Percentiles rank a stretch among this genome's conserved stretches.
Conservation (phyloP, 2,329 filamentous ascomycete species). For the Microdochium bolleyi region DNA sequence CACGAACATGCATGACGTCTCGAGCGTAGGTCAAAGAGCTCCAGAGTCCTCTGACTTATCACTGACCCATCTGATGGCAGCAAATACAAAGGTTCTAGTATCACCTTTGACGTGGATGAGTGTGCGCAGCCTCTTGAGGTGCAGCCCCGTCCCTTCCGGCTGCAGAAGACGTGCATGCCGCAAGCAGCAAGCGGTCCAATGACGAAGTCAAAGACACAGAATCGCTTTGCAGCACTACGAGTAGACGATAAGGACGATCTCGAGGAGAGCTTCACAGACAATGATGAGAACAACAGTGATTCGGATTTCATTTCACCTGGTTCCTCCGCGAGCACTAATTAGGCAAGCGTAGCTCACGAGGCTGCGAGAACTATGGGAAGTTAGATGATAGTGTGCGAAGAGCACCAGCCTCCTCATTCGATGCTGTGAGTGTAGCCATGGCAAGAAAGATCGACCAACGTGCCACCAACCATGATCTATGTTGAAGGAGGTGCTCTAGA, state of each 20-base stretch:
- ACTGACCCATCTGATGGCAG: constrained; percentile 24
- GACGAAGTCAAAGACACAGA: constrained; percentile 8
- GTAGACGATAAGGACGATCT: constrained; percentile 18
- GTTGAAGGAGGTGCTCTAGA: too few relatives aligned
- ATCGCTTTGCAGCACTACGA: constrained; percentile 19
- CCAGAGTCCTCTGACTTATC: constrained; percentile 3
- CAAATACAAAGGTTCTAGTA: constrained; percentile 61
- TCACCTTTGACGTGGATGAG: constrained; percentile 67
- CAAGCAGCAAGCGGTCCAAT: neutral
- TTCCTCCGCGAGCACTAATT: neutral
- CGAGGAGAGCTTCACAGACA: neutral
- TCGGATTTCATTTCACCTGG: neutral
- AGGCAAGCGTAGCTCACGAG: neutral
- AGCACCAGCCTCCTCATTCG: too few relatives aligned
- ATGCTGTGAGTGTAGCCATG: too few relatives aligned
- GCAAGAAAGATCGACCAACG: too few relatives aligned
- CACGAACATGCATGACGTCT: constrained; percentile 71
- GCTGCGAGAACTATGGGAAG: too few relatives aligned
- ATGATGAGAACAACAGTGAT: neutral
- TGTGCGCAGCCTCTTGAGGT: constrained; percentile 46
- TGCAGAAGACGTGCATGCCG: constrained; percentile 3
- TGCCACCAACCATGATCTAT: too few relatives aligned
- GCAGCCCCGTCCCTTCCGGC: constrained; percentile 3
- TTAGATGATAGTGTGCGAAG: too few relatives aligned
- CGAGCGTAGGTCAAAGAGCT: constrained; percentile 29